These are phyloP conservation scores for Penicillium nucicola DNA, from an alignment of 495 filamentous ascomycete genomes.

Conservation along the genomic window DNA sequence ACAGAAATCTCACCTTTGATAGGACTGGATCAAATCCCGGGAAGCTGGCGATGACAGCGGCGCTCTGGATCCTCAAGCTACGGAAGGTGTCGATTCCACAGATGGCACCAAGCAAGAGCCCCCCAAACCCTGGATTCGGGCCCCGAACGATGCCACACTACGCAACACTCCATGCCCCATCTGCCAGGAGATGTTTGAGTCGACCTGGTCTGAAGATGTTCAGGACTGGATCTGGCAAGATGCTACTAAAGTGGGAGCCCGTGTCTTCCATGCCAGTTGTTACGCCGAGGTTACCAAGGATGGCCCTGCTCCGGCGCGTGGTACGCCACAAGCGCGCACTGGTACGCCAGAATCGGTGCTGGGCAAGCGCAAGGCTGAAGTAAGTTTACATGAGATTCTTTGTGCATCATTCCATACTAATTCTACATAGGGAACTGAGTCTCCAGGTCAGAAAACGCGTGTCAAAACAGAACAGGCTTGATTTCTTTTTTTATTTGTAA, in stretches of 20 bases:
- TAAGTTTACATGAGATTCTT: slow-evolving; percentile 28
- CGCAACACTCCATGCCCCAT: slow-evolving; percentile 79
- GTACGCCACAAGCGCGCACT: slow-evolving; percentile 39
- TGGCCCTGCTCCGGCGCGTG: slow-evolving; percentile 36
- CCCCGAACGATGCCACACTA: slow-evolving; percentile 71
- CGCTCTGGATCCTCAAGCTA: slow-evolving; percentile 39
- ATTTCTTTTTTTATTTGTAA: slow-evolving; percentile 15
- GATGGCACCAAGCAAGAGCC: slow-evolving; percentile 52
- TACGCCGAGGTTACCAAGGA: slow-evolving; percentile 79
- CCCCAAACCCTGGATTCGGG: slow-evolving; percentile 72
- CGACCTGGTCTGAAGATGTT: slow-evolving; percentile 80
- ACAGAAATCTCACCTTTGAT: slow-evolving; percentile 7
- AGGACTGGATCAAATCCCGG: slow-evolving; percentile 86
- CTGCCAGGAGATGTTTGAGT: slow-evolving; percentile 92
- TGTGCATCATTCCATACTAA: slow-evolving; percentile 10
- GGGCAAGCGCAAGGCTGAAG: slow-evolving; percentile 77
- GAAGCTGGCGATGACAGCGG: slow-evolving; percentile 66
- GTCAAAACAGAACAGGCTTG: slow-evolving; percentile 39
- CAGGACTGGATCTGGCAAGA: slow-evolving; percentile 99
- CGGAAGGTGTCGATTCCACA: slow-evolving; percentile 28
- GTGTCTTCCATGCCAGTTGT: slow-evolving; percentile 87
- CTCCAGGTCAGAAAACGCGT: slow-evolving; percentile 37
- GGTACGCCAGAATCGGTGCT: slow-evolving; percentile 64
- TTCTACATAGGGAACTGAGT: slow-evolving; percentile 27
- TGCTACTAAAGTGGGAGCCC: slow-evolving; percentile 69